Evolutionary conservation across 129 eudicot genomes (phyloP), one percentile per base, ranked within the genome.

Genomic region (Mikania micrantha): DNA sequence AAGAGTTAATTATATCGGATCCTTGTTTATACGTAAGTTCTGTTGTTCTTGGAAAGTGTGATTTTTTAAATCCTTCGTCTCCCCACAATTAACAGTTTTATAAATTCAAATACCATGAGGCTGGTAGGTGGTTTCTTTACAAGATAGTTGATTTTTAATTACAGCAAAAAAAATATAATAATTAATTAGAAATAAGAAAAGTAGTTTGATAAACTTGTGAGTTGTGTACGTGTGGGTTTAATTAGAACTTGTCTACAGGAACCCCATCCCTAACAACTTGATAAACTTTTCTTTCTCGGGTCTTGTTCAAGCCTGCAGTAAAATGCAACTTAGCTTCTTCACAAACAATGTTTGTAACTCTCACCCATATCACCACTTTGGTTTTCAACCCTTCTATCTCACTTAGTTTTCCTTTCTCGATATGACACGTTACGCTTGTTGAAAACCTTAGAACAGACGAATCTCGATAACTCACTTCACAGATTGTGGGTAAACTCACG

Each of bases 311-410:
- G 24, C 88, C 88, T 45, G 84, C 84, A 12, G 82, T 68, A 62
- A 83, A 71, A 47, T 72, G 64, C 71, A 83, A 56, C 80, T 83
- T 79, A 8, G 70, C n/a, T 6, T 77, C 82, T 52, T 79, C 88
- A 67, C 64, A 39, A 7, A 64, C 56, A 19, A 83, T 63, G 60
- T 61, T 28, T 5, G 84, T 79, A 8, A 83, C 88, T 63, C 80
- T 79, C 4, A 72, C 82, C 88, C 88, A 83, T 17, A 83, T 68
- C 77, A 83, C 52, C 42, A 72, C 84, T 69, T 76, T 83, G 3
- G 88, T 79, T 35, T 83, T 83, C 32, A 83, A 3, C 12, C 88
- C 88, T 66, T 83, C 88, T 25, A 83, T 67, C 22, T 83, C 88
- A 9, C 68, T 76, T 9, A 83, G 71, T 28, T 75, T 83, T 29